phyloP scores from a whole-genome alignment of 306 rosid genomes.

The Trichosanthes truncata region DNA sequence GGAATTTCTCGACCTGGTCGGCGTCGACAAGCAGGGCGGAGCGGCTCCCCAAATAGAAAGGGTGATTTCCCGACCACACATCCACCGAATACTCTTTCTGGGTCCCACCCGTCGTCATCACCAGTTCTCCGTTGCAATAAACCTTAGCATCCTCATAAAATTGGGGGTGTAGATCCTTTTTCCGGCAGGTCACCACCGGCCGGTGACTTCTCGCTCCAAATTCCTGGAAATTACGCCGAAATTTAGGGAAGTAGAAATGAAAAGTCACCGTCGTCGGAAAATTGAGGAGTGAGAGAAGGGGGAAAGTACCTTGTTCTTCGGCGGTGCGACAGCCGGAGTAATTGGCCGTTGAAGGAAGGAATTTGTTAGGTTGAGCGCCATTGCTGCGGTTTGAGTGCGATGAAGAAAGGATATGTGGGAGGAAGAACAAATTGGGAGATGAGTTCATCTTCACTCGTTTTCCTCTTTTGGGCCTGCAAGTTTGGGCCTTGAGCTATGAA shows the following conservation, averaged over 20 bases:
- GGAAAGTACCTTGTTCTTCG: conserved; percentile 22
- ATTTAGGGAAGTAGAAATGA: not conserved
- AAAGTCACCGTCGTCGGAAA: not conserved
- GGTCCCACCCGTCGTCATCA: conserved; percentile 89
- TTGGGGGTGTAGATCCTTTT: conserved; percentile 79
- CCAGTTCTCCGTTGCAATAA: conserved; percentile 70
- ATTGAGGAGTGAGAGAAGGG: not conserved
- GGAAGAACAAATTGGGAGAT: not conserved
- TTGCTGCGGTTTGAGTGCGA: conserved; percentile 10
- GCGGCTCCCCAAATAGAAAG: conserved; percentile 80
- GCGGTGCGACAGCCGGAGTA: conserved; percentile 3
- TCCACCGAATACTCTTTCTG: conserved; percentile 84
- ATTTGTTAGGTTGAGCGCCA: conserved; percentile 32
- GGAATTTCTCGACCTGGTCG: conserved; percentile 88
- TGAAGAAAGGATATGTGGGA: conserved; percentile 2
- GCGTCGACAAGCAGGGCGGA: conserved; percentile 40
- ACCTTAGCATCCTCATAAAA: conserved; percentile 73
- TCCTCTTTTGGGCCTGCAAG: not conserved
- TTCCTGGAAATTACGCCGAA: conserved; percentile 14
- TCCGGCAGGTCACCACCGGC: conserved; percentile 53
- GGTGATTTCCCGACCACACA: conserved; percentile 98
- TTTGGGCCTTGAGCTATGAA: not conserved
- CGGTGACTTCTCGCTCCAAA: conserved; percentile 13
- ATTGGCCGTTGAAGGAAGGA: conserved; percentile 1
- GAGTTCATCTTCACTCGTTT: not conserved